phyloP scores from a whole-genome alignment of 2,329 filamentous ascomycete genomes.

The Chrysoporthe deuterocubensis region DNA sequence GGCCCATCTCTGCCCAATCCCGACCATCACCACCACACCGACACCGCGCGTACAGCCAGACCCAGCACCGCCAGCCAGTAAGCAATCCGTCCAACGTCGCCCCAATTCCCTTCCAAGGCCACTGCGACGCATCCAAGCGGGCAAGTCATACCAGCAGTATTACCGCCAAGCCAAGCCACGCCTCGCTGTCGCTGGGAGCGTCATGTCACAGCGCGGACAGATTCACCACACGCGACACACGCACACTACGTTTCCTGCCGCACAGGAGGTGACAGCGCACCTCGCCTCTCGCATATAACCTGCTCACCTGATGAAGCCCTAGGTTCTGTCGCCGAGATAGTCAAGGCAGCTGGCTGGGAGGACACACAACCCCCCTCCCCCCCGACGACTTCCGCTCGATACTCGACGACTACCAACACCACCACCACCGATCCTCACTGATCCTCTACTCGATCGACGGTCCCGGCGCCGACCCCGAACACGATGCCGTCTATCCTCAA shows the following conservation, averaged over 20 bases:
- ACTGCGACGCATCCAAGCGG: neutral
- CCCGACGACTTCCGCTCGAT: neutral
- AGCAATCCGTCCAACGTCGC: constrained; percentile 18
- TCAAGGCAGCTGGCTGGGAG: constrained; percentile 8
- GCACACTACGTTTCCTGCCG: neutral
- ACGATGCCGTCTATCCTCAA: constrained; percentile 72
- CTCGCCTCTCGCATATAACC: constrained; percentile 1
- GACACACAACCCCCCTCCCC: neutral
- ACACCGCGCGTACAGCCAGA: constrained; percentile 20
- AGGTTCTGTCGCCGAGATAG: neutral
- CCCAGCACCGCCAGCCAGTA: constrained; percentile 6
- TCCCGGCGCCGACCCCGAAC: constrained; percentile 28
- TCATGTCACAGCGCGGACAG: constrained; percentile 16
- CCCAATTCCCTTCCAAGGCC: neutral
- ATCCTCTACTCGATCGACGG: constrained; percentile 16
- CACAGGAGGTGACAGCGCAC: constrained; percentile 7
- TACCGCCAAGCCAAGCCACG: constrained; percentile 15
- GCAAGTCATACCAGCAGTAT: neutral
- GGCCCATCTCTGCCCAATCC: constrained; percentile 20
- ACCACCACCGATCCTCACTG: neutral
- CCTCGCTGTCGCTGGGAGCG: constrained; percentile 12
- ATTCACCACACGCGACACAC: constrained; percentile 21
- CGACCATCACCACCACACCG: constrained; percentile 13
- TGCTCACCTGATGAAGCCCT: constrained; percentile 17
- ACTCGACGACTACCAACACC: too few relatives aligned